Base-by-base conservation (phyloP, 2,329 filamentous ascomycete species). In the Bipolaris oryzae region DNA sequence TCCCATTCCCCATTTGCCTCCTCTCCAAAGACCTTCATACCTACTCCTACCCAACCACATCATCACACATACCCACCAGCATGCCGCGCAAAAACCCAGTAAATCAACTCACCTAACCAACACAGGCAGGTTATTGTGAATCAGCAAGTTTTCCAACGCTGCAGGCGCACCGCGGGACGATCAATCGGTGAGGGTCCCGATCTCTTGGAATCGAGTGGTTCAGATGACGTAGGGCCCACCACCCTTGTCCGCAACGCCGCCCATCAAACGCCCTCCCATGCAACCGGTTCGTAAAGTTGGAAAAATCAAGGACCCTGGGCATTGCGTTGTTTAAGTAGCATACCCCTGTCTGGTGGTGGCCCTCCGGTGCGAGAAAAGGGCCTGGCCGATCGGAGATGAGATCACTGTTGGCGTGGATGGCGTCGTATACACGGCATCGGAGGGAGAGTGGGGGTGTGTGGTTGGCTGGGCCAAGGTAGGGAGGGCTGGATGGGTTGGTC, bases 341-440 rank as follows among this genome's bases (percentile, higher is more conserved):
- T 9, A 10, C 25, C 25, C 25, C 25, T 28, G 25, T 28, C 25
- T 28, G 25, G 25, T 25, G 25, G 25, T 9, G 2, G 2, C 25
- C 25, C 25, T 28, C 25, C 25, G 25, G 25, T 9, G 25, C 9
- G 25, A 28, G 2, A 10, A 28, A 28, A 9, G 25, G 25, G 7
- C 25, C 25, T 13, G 38, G 38, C 18, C 38, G 38, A 41, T 23
- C 38, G 38, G 38, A 41, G 38, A 64, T 66, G 63, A 66, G 61
- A 66, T 66, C 63, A 66, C 60, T 39, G 53, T 50, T 43, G 43
- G 33, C 37, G 44, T 49, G 51, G 31, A 62, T 61, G 59, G 45
- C 53, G 53, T 56, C 45, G 42, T 53, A 55, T 42, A 46, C 28
- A 20, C 15, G 35, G 20, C 23, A 16, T 44, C 23, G 42, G 23